Base-by-base conservation (phyloP, 441 rosid genomes). In the Capsella rubella region DNA sequence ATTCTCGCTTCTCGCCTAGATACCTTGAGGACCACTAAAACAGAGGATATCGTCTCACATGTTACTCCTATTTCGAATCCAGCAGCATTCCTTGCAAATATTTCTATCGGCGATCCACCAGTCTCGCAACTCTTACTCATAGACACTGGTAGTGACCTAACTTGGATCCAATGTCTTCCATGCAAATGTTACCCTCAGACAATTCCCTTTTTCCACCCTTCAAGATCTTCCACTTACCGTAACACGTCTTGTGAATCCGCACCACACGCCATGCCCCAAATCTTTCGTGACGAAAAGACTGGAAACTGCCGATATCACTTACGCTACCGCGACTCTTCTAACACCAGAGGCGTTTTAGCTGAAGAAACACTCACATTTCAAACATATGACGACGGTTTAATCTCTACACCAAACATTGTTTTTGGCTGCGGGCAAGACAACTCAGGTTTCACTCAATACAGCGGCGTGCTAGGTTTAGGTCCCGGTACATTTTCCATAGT, bases 131-230 rank as follows among this genome's bases (percentile, higher is more conserved):
- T 85, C 18, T 52, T 83, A 0, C 71, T 82, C 61, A 73, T 87
- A 74, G 95, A 86, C 60, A 85, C 88, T 0, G 92, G 87, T 32
- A 86, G 87, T 59, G 82, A 68, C 70, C 82, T 90, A 27, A 28
- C 83, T 40, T 90, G 89, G 95, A 52, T 87, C 39, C 84, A 80
- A 7, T 87, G 91, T 43, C 56, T 49, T 29, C 88, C 92, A 5
- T 86, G 89, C 76, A 58, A 8, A 46, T 78, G 82, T 67, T 78
- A 66, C 40, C 29, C 63, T 37, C 78, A 78, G 55, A 55, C 58
- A 10, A 34, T 42, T 16, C 80, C 72, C 0, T 34, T 84, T 18
- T 80, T 74, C 4, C 73, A 81, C 58, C 90, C 87, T n/a, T 67
- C 65, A n/a, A 79, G 43, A 71, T 88, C 93, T 2, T 82, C 85